Base-by-base conservation (phyloP, 176 grass and related monocot genomes). In the Aegilops speltoides region DNA sequence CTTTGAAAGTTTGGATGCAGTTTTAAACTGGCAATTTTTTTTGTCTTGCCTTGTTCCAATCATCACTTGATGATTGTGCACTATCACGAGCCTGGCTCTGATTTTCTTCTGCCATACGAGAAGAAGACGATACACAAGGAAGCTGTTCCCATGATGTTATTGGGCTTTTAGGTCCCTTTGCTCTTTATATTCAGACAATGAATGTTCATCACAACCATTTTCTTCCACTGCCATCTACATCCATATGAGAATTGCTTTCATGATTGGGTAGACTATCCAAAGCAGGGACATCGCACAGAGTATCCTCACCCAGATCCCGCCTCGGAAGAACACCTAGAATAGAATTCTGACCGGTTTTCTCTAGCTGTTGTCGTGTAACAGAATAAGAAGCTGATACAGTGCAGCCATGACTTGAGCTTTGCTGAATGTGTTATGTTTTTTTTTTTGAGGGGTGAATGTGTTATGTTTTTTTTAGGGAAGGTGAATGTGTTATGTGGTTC, bases 1-100 rank as follows among this genome's bases (percentile, higher is more conserved):
- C 24, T 71, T 48, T 50, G 9, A 74, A 79, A 45, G 77, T 48
- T 80, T 74, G 68, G 37, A 73, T 28, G 77, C 26, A 73, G 41
- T 38, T 57, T 65, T 74, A 40, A 64, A 54, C 12, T 41, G 63
- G 14, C 15, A 65, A n/a, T n/a, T 79, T 2, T 66, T 76, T 84
- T 93, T 85, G 78, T 14, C 56, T 87, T 95, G 89, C 93, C 87
- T 87, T 83, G 22, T 82, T 82, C 80, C 77, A 87, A 86, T 95
- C 83, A 67, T 79, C 65, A 79, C 66, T 38, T 78, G 24, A 68
- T 71, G 66, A 76, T 24, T 85, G 72, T 23, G 37, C 66, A 69
- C 22, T 74, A 74, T 28, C 64, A 84, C 77, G 78, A 82, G 13
- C 9, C 32, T 28, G 66, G 80, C 76, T 86, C n/a, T 72, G 75